phyloP scores from a whole-genome alignment of 371 early-diverging fungal species.

The Ordospora colligata region DNA sequence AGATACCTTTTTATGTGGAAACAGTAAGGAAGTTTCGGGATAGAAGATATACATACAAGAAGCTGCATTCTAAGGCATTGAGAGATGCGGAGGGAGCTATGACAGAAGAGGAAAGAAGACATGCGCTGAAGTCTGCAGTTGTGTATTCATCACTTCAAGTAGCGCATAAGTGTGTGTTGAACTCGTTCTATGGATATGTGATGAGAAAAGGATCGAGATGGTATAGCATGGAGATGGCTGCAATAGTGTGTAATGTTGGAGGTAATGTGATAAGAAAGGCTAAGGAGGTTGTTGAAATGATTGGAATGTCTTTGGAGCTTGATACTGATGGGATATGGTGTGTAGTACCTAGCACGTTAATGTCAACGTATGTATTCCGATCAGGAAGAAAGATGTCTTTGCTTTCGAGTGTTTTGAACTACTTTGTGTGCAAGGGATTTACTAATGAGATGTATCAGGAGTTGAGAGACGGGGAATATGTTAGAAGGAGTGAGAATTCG shows the following conservation, averaged over 20 bases:
- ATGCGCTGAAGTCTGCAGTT: conserved; percentile 75
- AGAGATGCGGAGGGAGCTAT: conserved; percentile 68
- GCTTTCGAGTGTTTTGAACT: conserved; percentile 90
- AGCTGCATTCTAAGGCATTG: conserved; percentile 76
- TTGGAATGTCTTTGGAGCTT: conserved; percentile 89
- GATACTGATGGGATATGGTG: conserved; percentile 99
- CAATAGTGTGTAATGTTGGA: conserved; percentile 87
- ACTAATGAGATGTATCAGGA: conserved; percentile 91
- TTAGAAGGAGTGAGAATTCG: conserved; percentile 73
- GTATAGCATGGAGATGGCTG: conserved; percentile 99
- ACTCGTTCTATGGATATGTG: conserved; percentile 98
- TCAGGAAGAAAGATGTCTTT: conserved; percentile 69
- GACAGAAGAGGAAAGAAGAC: conserved; percentile 63
- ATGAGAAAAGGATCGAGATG: conserved; percentile 97
- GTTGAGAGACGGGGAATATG: conserved; percentile 63
- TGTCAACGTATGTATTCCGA: conserved; percentile 70
- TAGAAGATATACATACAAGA: conserved; percentile 93
- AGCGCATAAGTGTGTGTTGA: conserved; percentile 88
- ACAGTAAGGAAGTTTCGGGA: conserved; percentile 92
- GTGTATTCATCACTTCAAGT: conserved; percentile 90
- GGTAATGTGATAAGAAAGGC: conserved; percentile 91
- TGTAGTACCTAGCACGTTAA: conserved; percentile 80
- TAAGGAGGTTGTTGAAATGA: conserved; percentile 74
- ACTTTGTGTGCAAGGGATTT: conserved; percentile 83
- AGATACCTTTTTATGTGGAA: conserved; percentile 95